Conservation (phyloP, 2,329 filamentous ascomycete genomes). For the Coniochaeta sp. region DNA sequence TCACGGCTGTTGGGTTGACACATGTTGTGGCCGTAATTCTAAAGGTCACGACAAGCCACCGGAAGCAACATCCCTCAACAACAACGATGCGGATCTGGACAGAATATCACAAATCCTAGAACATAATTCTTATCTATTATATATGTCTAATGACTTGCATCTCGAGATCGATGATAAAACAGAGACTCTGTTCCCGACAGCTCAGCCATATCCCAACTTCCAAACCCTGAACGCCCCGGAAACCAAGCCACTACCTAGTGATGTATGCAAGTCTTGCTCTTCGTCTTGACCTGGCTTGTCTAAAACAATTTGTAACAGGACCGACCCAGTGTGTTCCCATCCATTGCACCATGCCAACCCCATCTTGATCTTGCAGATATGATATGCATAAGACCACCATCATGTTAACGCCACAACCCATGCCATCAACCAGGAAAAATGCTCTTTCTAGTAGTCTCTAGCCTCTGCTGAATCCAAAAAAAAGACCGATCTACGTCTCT, state of each 20-base stretch:
- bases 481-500: no score
- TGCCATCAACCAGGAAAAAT: neutral
- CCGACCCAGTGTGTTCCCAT: no score
- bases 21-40: no score
- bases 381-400: neutral
- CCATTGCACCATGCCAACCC: no score
- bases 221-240: neutral
- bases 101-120: neutral
- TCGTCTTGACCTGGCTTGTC: no score
- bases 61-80: neutral
- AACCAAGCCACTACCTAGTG: no score
- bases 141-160: neutral
- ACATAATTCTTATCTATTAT: neutral
- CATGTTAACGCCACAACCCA: neutral
- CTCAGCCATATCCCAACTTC: neutral
- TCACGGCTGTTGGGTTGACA: no score
- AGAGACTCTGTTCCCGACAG: neutral
- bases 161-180: neutral
- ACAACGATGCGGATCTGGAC: neutral
- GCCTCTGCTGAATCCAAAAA: no score
- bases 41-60: no score
- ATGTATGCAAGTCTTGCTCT: neutral
- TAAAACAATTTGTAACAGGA: no score
- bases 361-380: neutral
- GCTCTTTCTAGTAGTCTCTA: no score